Percentiles rank a stretch among this genome's conserved stretches.
Evolutionary conservation across 768 basidiomycete genomes (phyloP).

Genomic region (Leccinum variicolor): DNA sequence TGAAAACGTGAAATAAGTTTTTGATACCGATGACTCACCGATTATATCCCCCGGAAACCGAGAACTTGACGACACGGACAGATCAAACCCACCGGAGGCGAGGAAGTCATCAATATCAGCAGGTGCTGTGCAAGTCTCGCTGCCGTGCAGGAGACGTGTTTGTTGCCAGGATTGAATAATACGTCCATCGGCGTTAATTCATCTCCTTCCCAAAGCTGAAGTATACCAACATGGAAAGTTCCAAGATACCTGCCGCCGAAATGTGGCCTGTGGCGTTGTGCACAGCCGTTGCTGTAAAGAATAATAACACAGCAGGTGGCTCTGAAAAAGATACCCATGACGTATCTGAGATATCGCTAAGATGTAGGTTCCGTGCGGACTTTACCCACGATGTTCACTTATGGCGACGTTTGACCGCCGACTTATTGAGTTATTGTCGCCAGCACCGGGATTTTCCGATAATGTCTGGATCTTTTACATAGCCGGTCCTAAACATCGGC

Average conservation of each 20-base stretch:
- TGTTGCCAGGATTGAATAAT: not conserved
- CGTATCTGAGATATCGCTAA: constrained; percentile 8
- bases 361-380: constrained; percentile 7
- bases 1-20: constrained; percentile 8
- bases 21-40: not conserved
- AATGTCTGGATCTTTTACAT: not conserved
- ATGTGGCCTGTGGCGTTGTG: constrained; percentile 1
- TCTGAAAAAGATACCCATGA: not conserved
- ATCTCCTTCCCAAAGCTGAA: not conserved
- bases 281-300: constrained; percentile 12
- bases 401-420: constrained; percentile 15
- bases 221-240: constrained; percentile 9
- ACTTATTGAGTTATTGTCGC: not conserved
- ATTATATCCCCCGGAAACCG: not conserved
- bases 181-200: not conserved
- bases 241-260: not conserved
- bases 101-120: not conserved
- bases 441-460: not conserved
- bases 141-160: not conserved
- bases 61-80: not conserved
- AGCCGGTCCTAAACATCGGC: constrained; percentile 1
- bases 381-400: not conserved
- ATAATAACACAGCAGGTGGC: constrained; percentile 12
- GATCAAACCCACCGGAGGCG: not conserved
- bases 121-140: not conserved